Conservation (phyloP, 1,284 basidiomycete species). For the Amylostereum areolatum region DNA sequence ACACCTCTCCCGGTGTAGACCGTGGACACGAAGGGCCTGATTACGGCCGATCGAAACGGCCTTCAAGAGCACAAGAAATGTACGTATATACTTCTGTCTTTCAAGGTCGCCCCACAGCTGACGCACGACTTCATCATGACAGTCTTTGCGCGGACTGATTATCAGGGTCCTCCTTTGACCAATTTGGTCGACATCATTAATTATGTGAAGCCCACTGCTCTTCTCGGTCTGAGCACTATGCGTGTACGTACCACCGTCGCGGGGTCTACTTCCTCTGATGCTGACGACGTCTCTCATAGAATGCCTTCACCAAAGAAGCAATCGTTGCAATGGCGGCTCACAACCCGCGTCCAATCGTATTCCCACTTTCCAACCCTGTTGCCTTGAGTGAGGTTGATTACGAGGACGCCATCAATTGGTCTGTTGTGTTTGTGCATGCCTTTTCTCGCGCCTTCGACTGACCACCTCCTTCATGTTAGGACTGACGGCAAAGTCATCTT, state of each 20-base stretch:
- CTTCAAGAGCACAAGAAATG: constrained; percentile 73
- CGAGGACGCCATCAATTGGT: constrained; percentile 68
- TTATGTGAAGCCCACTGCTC: constrained; percentile 76
- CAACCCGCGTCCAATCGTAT: constrained; percentile 77
- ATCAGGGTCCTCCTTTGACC: constrained; percentile 53
- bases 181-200: constrained; percentile 56
- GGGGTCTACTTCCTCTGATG: constrained; percentile 1
- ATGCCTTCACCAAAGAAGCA: constrained; percentile 70
- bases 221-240: constrained; percentile 76
- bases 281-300: constrained; percentile 21
- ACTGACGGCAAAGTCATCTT: constrained; percentile 66
- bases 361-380: constrained; percentile 81
- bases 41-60: constrained; percentile 58
- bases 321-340: constrained; percentile 65
- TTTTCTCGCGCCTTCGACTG: neutral
- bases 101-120: neutral
- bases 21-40: constrained; percentile 74
- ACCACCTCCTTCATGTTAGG: constrained; percentile 29
- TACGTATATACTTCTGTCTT: constrained; percentile 17
- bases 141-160: constrained; percentile 72
- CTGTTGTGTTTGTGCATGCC: constrained; percentile 10
- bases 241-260: constrained; percentile 30
- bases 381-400: constrained; percentile 67
- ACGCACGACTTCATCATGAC: constrained; percentile 1
- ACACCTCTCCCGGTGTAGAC: constrained; percentile 33